Evolutionary conservation across 2,329 filamentous ascomycete genomes (phyloP).

Genomic region (Aaosphaeria arxii): DNA sequence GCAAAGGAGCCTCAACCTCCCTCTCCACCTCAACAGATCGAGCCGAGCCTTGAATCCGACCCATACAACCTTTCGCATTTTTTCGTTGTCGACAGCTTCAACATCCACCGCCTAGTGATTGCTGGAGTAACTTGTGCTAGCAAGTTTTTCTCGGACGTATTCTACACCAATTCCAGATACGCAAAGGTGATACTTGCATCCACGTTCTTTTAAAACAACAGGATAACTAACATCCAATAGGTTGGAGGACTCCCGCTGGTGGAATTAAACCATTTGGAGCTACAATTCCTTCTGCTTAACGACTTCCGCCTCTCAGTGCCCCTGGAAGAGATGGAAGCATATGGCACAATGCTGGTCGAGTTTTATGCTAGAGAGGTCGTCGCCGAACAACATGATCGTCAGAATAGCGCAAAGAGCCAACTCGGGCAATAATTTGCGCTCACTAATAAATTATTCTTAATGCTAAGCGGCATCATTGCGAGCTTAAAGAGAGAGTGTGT

Average conservation of each 20-base stretch:
- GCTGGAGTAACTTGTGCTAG: constrained; percentile 96
- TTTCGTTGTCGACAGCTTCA: constrained; percentile 98
- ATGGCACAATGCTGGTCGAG: constrained; percentile 97
- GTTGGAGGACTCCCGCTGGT: constrained; percentile 89
- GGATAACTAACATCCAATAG: constrained; percentile 47
- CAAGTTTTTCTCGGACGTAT: constrained; percentile 99
- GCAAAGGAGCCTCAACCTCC: constrained; percentile 29
- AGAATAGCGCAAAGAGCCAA: constrained; percentile 13
- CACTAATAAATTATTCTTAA: too few relatives aligned
- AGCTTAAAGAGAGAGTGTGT: too few relatives aligned
- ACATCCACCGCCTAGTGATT: constrained; percentile 95
- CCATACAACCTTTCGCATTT: constrained; percentile 61
- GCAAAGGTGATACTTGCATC: constrained; percentile 68
- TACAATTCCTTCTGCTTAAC: constrained; percentile 93
- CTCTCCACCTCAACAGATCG: constrained; percentile 36
- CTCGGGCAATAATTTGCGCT: too few relatives aligned
- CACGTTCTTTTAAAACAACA: constrained; percentile 18
- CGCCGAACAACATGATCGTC: constrained; percentile 57
- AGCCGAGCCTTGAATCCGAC: constrained; percentile 40
- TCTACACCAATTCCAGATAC: constrained; percentile 98
- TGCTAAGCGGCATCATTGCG: too few relatives aligned
- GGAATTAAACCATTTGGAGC: constrained; percentile 92
- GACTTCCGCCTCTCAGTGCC: constrained; percentile 92
- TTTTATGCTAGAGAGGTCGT: constrained; percentile 95
- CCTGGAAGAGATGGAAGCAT: constrained; percentile 93